A percentile compares a stretch with the other conserved stretches of the same genome.
Conservation (phyloP, 2,329 filamentous ascomycete species). For the Neofusicoccum umdonicola region DNA sequence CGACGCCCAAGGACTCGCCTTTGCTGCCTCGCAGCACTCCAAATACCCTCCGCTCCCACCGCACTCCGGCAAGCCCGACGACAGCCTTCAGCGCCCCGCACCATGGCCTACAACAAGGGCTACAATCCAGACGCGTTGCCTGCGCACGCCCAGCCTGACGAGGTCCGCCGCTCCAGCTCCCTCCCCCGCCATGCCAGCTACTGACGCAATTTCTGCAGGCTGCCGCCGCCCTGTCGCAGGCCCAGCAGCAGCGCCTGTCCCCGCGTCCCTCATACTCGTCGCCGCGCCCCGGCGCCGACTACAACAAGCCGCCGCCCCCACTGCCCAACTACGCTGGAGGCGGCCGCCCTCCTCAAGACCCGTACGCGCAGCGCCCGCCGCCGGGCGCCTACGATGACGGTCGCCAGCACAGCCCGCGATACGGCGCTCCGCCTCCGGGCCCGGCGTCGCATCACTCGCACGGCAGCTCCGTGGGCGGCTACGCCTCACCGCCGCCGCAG, state of each 20-base stretch:
- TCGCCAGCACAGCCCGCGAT: conserved; percentile 27
- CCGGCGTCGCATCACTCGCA: conserved; percentile 20
- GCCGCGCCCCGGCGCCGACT: conserved; percentile 36
- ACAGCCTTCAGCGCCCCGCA: neutral
- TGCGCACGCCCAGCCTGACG: conserved; percentile 78
- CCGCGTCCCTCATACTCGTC: conserved; percentile 34
- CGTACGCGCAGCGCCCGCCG: conserved; percentile 22
- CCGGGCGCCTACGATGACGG: conserved; percentile 35
- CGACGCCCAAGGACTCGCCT: neutral
- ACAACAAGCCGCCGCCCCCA: conserved; percentile 44
- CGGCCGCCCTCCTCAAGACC: conserved; percentile 26
- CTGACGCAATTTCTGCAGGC: conserved; percentile 34
- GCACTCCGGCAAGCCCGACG: neutral
- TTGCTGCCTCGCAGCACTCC: neutral
- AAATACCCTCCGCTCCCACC: conserved; percentile 1
- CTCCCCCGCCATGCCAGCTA: conserved; percentile 3
- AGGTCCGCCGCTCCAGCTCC: conserved; percentile 45
- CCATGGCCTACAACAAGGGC: conserved; percentile 90
- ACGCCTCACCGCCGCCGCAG: conserved; percentile 46
- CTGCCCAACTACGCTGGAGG: conserved; percentile 34
- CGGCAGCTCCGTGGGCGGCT: conserved; percentile 29
- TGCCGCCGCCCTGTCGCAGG: conserved; percentile 34
- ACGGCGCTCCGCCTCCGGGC: conserved; percentile 28
- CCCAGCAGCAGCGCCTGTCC: conserved; percentile 21
- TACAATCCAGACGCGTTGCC: conserved; percentile 95